Evolutionary conservation across 805 yeast genomes (phyloP).

Genomic region (Saccharomycopsis fibuligera): DNA sequence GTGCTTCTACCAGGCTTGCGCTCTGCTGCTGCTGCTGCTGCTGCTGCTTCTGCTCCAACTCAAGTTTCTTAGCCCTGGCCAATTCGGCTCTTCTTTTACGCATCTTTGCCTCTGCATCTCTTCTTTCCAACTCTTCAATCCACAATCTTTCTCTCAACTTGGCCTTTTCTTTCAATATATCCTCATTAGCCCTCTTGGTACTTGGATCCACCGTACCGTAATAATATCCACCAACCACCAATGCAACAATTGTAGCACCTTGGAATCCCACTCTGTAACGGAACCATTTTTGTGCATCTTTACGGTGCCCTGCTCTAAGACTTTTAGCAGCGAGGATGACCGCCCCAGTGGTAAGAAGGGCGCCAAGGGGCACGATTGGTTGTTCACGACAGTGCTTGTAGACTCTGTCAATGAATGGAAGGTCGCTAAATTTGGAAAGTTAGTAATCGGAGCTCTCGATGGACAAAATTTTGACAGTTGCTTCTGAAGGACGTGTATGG

Average conservation of each 20-base stretch:
- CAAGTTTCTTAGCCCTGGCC: slow-evolving; percentile 33
- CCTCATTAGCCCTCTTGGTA: slow-evolving; percentile 52
- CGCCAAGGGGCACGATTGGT: slow-evolving; percentile 84
- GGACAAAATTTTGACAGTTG: too few relatives aligned
- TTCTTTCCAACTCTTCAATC: slow-evolving; percentile 78
- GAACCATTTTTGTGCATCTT: slow-evolving; percentile 79
- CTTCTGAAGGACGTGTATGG: too few relatives aligned
- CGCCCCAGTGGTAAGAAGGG: slow-evolving; percentile 73
- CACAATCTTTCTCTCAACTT: slow-evolving; percentile 77
- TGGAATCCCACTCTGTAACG: slow-evolving; percentile 87
- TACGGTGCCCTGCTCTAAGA: slow-evolving; percentile 62
- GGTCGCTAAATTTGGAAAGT: slow-evolving; percentile 27
- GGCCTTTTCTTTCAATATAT: slow-evolving; percentile 67
- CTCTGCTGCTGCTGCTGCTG: too few relatives aligned
- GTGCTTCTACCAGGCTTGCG: too few relatives aligned
- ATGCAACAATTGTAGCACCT: slow-evolving; percentile 73
- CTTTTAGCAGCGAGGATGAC: slow-evolving; percentile 74
- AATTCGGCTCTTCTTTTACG: slow-evolving; percentile 63
- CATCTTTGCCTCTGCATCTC: slow-evolving; percentile 66
- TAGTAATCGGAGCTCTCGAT: too few relatives aligned
- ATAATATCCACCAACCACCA: slow-evolving; percentile 70
- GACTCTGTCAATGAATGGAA: slow-evolving; percentile 51
- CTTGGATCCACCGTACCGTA: slow-evolving; percentile 42
- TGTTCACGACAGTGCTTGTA: slow-evolving; percentile 67
- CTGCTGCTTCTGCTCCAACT: neutral